phyloP scores from a whole-genome alignment of 192 early-diverging fungal species.

The Entophlyctis helioformis region DNA sequence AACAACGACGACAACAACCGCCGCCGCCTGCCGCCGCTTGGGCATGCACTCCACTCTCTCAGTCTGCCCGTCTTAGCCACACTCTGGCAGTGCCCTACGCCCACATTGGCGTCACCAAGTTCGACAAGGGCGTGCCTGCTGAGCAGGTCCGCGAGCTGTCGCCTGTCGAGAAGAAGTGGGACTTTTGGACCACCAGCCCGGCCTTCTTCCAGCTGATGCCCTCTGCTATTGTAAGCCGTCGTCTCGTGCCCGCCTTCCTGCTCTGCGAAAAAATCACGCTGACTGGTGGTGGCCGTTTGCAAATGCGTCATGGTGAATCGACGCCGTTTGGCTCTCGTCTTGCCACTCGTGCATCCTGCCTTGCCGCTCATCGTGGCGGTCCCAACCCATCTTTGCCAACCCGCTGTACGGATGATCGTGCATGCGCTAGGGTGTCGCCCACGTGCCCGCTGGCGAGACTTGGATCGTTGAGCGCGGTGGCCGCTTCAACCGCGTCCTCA shows the following conservation, averaged over 20 bases:
- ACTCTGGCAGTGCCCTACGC: conserved; percentile 34
- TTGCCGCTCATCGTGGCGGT: no score
- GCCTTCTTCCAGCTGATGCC: conserved; percentile 28
- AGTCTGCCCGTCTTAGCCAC: no score
- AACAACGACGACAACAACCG: no score
- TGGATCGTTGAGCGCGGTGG: conserved; percentile 33
- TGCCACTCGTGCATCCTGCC: no score
- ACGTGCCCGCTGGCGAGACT: conserved; percentile 31
- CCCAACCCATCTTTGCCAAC: background rate
- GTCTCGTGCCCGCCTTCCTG: no score
- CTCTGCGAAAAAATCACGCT: no score
- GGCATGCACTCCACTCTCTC: no score
- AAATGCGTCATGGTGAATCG: no score
- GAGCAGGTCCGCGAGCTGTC: conserved; percentile 33
- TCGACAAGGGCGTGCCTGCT: conserved; percentile 35
- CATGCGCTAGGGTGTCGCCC: conserved; percentile 21
- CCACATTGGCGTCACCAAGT: conserved; percentile 25
- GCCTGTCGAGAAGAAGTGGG: conserved; percentile 36
- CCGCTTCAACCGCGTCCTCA: no score
- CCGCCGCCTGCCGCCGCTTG: no score
- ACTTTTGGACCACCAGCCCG: conserved; percentile 43
- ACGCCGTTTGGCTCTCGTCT: no score
- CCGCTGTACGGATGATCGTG: background rate
- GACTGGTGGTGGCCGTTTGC: no score
- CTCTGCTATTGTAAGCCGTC: conserved; percentile 14